Evolutionary conservation across 805 yeast genomes (phyloP), one percentile per base, ranked within the genome.

Genomic region (Schizosaccharomyces japonicus): DNA sequence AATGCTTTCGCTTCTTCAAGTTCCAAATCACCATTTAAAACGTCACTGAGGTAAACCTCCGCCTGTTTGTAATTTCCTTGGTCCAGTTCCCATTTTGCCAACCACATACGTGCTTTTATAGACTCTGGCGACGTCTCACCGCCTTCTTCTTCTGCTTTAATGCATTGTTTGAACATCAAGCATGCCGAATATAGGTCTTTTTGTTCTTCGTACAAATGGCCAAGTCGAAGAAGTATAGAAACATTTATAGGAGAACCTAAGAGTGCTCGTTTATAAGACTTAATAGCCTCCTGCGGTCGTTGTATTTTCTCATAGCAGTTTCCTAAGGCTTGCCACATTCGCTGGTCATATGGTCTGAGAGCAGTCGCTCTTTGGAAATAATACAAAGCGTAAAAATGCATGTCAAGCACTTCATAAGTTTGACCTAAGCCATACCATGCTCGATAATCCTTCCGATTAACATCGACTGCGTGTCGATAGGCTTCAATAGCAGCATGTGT

Each of bases 351-450:
- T 1, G 95, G 95, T 56, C 51, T 50, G 31, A 90, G 66, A 10
- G 84, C 72, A 47, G 94, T 78, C 0, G 96, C 94, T 46, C 78
- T 69, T 62, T 90, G 95, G 59, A 83, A 90, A 60, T 90, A 90
- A 60, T 83, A 87, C 39, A 85, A 65, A 0, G 96, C 85, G 57
- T 85, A 90, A 51, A 81, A 66, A 58, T 82, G 90, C 95, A 87
- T 87, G 54, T 87, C 95, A 49, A 87, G 65, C 8, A 90, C 94
- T 60, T 90, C 98, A 59, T 90, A 90, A 1, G 96, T 96, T 62
- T 90, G 96, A 0, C 98, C 99, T 47, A 90, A 66, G 1, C 98
- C 98, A 60, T 87, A 90, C 99, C 98, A 90, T 0, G 96, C 96
- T 47, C 94, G 67, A 60, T 80, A 92, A 59, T 90, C 98, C 57